Evolutionary conservation across 805 yeast species (phyloP).

Genomic region (Yarrowia porcina): DNA sequence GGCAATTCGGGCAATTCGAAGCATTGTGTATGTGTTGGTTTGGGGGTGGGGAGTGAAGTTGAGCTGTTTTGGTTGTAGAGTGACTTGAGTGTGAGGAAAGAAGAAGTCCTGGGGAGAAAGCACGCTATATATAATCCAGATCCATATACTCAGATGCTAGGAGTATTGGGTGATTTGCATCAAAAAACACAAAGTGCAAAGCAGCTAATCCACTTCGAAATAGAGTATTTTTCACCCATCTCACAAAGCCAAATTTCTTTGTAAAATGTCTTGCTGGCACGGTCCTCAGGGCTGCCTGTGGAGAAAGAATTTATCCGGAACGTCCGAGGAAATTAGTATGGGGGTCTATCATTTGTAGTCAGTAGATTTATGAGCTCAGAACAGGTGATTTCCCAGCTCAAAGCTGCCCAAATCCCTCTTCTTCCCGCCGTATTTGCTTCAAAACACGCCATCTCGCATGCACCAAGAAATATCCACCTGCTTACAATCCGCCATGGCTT

Average conservation of each 20-base stretch:
- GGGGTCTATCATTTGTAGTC: not conserved
- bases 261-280: slow-evolving; percentile 1
- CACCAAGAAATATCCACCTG: slow-evolving; percentile 7
- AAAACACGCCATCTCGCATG: slow-evolving; percentile 24
- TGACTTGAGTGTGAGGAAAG: not conserved
- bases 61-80: not conserved
- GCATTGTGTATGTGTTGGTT: slow-evolving; percentile 17
- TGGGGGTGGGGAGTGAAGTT: not conserved
- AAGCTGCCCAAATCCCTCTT: not conserved
- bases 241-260: not conserved
- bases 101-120: slow-evolving; percentile 7
- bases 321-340: not conserved
- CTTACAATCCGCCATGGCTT: slow-evolving; percentile 12
- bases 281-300: not conserved
- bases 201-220: slow-evolving; percentile 4
- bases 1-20: slow-evolving; percentile 25
- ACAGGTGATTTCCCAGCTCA: not conserved
- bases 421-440: not conserved
- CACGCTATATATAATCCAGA: slow-evolving; percentile 18
- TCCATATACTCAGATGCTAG: slow-evolving; percentile 15
- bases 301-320: slow-evolving; percentile 9
- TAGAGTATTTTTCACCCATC: slow-evolving; percentile 24
- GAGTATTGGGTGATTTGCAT: slow-evolving; percentile 21
- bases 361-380: not conserved
- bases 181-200: not conserved